Conservation (phyloP, 2,329 filamentous ascomycete genomes). For the Aspergillus sp. region DNA sequence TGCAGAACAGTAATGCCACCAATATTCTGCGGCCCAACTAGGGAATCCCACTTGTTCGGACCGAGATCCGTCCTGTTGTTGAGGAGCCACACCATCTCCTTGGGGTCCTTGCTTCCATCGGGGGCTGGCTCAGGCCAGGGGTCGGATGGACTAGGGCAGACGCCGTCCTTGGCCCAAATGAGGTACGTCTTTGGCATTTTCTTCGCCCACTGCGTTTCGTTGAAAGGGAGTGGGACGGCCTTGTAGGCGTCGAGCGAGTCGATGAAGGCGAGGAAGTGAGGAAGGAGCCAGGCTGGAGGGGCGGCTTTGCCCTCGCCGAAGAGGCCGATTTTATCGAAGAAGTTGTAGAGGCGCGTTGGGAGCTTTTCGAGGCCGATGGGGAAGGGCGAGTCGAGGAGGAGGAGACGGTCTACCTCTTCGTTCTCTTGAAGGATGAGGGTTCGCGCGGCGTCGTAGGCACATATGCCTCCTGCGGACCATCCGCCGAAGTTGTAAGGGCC, state of each 20-base stretch:
- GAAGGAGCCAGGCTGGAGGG: conserved; percentile 55
- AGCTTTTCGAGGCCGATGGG: conserved; percentile 71
- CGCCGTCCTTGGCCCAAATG: conserved; percentile 55
- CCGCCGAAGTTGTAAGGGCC: conserved; percentile 69
- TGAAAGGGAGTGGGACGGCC: conserved; percentile 37
- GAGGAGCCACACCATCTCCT: conserved; percentile 55
- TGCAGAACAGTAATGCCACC: conserved; percentile 39
- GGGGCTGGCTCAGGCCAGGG: conserved; percentile 45
- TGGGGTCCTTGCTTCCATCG: conserved; percentile 47
- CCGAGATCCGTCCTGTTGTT: conserved; percentile 54
- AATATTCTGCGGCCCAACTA: conserved; percentile 46
- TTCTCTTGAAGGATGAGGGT: conserved; percentile 60
- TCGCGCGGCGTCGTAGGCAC: conserved; percentile 69
- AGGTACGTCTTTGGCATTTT: conserved; percentile 49
- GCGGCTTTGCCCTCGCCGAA: conserved; percentile 51
- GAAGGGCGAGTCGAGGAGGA: conserved; percentile 70
- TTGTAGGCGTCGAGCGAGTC: conserved; percentile 53
- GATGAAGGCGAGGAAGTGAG: conserved; percentile 57
- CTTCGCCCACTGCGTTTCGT: conserved; percentile 32
- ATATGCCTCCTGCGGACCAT: conserved; percentile 78
- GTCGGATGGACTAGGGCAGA: conserved; percentile 49
- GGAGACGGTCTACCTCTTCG: conserved; percentile 62
- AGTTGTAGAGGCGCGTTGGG: conserved; percentile 58
- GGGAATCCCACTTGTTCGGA: conserved; percentile 52
- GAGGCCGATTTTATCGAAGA: conserved; percentile 53